Conservation (phyloP, 768 basidiomycete genomes). For the Porphyrellus cyaneotinctus region DNA sequence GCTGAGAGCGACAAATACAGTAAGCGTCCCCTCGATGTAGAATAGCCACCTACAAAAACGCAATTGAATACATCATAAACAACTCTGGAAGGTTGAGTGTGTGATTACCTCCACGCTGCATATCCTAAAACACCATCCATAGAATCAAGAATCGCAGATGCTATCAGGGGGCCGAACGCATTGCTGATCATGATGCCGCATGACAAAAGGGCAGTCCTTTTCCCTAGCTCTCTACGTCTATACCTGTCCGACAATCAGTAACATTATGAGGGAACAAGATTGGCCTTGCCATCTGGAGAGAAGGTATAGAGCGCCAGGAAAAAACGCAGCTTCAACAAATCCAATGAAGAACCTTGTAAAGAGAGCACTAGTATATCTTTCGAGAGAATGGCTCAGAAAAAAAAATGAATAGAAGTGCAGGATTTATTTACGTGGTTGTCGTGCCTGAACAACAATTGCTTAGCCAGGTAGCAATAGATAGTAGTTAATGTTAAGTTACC, state of each 20-base stretch:
- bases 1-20: slow-evolving; percentile 43
- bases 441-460: slow-evolving; percentile 30
- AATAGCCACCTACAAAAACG: slow-evolving; percentile 60
- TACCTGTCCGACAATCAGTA: slow-evolving; percentile 54
- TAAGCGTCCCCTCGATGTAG: slow-evolving; percentile 61
- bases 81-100: too few species aligned
- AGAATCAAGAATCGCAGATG: slow-evolving; percentile 65
- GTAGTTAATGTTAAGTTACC: slow-evolving; percentile 35
- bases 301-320: slow-evolving; percentile 55
- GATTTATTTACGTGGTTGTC: slow-evolving; percentile 36
- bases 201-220: slow-evolving; percentile 61
- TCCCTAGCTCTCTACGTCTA: slow-evolving; percentile 64
- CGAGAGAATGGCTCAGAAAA: background rate
- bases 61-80: background rate
- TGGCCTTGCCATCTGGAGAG: slow-evolving; percentile 32
- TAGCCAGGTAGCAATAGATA: background rate
- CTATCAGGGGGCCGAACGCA: slow-evolving; percentile 77
- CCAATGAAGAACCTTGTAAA: slow-evolving; percentile 74
- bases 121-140: slow-evolving; percentile 69
- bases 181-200: slow-evolving; percentile 77
- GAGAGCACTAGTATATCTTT: slow-evolving; percentile 60
- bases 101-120: slow-evolving; percentile 64
- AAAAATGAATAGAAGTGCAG: background rate
- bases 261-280: slow-evolving; percentile 28
- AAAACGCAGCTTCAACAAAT: slow-evolving; percentile 68